Percentiles rank a stretch among this genome's conserved stretches.
Conservation (phyloP, 2,329 filamentous ascomycete species). For the Colletotrichum nymphaeae region DNA sequence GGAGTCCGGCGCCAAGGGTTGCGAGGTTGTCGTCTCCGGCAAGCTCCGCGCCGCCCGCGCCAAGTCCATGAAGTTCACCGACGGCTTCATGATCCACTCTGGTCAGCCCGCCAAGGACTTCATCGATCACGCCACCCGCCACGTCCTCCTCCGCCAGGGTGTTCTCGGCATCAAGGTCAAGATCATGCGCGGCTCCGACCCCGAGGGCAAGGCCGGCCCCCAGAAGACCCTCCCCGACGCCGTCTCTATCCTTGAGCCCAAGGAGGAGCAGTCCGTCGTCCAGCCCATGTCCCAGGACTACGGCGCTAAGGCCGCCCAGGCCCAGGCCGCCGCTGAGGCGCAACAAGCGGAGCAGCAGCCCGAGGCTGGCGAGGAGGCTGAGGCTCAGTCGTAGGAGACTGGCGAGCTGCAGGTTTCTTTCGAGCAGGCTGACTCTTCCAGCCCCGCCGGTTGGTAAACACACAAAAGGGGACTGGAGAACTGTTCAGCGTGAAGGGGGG, state of each 20-base stretch:
- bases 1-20: conserved; percentile 99
- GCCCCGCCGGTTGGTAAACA: not conserved
- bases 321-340: conserved; percentile 74
- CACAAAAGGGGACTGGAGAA: not conserved
- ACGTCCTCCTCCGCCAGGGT: conserved; percentile 99
- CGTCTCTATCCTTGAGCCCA: conserved; percentile 99
- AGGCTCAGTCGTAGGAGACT: conserved; percentile 57
- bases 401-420: conserved; percentile 35
- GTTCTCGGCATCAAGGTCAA: conserved; percentile 99
- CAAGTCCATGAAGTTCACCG: conserved; percentile 99
- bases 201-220: conserved; percentile 98
- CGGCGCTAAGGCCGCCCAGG: conserved; percentile 84
- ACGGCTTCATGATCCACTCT: conserved; percentile 99
- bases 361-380: conserved; percentile 67
- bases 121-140: conserved; percentile 97
- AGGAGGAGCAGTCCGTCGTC: conserved; percentile 96
- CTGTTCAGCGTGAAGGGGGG: not conserved
- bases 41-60: conserved; percentile 99
- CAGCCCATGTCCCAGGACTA: conserved; percentile 99
- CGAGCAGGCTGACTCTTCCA: conserved; percentile 17
- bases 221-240: conserved; percentile 98
- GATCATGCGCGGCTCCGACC: conserved; percentile 99
- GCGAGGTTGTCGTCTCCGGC: conserved; percentile 98
- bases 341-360: conserved; percentile 64
- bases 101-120: conserved; percentile 99